These are phyloP conservation scores for Sinapis alba DNA, from an alignment of 441 rosid species.

Conservation along the genomic window DNA sequence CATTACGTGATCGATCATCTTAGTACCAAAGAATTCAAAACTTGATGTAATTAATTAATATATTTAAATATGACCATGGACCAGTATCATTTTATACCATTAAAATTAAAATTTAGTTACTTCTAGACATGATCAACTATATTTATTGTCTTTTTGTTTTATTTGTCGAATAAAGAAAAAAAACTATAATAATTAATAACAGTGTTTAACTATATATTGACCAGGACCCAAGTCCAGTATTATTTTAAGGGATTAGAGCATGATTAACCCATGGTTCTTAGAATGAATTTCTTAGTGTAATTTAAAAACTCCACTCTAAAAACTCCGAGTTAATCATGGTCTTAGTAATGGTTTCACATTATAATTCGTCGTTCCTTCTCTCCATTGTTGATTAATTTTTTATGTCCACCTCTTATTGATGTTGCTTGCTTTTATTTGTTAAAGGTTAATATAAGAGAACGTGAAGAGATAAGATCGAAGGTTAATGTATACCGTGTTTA, in stretches of 20 bases:
- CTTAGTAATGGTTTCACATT: background rate
- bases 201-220: background rate
- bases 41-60: background rate
- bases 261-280: too few relatives aligned
- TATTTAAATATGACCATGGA: background rate
- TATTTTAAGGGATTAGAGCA: background rate
- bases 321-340: too few relatives aligned
- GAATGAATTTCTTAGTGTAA: too few relatives aligned
- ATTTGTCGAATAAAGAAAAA: background rate
- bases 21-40: background rate
- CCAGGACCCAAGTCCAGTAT: background rate
- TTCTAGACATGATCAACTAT: background rate
- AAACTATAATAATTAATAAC: background rate
- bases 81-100: background rate
- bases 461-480: background rate
- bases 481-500: background rate
- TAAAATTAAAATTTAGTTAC: background rate
- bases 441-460: background rate
- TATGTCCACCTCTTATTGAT: background rate
- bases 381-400: background rate
- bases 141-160: background rate
- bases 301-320: too few relatives aligned
- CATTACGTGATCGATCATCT: background rate
- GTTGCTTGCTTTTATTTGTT: background rate
- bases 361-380: background rate